Evolutionary conservation across 2,329 filamentous ascomycete genomes (phyloP).

Genomic region (Passalora sequoiae): DNA sequence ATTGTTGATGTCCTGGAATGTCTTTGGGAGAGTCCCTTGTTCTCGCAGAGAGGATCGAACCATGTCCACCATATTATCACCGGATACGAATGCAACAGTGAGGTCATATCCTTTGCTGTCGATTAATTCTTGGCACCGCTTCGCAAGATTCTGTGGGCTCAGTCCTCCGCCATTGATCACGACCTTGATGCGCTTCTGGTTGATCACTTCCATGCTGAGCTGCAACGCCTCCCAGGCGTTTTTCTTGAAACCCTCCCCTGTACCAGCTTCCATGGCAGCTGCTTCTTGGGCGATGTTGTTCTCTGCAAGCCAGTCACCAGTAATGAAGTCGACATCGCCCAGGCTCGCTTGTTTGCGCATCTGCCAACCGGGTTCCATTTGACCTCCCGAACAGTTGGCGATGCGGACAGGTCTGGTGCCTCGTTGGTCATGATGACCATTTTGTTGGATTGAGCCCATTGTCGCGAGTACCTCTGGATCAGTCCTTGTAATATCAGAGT

Average conservation of each 20-base stretch:
- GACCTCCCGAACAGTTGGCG: constrained; percentile 23
- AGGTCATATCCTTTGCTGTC: constrained; percentile 32
- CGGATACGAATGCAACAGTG: constrained; percentile 43
- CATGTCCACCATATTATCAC: constrained; percentile 29
- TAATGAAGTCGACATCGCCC: constrained; percentile 50
- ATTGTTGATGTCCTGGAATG: neutral
- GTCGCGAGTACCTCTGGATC: no score
- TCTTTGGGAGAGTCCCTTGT: no score
- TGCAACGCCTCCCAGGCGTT: constrained; percentile 40
- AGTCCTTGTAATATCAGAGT: no score
- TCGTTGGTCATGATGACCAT: no score
- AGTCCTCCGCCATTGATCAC: constrained; percentile 52
- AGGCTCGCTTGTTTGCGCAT: no score
- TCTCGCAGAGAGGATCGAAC: no score
- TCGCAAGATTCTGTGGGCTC: constrained; percentile 49
- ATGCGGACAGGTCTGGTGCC: constrained; percentile 22
- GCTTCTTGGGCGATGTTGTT: constrained; percentile 21
- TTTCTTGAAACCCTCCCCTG: neutral
- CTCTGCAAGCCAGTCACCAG: constrained; percentile 39
- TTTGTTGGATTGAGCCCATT: constrained; percentile 15
- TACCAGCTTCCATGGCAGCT: constrained; percentile 9
- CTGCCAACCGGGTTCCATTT: constrained; percentile 25
- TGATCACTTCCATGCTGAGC: constrained; percentile 42
- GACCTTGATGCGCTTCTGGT: constrained; percentile 48
- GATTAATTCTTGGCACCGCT: constrained; percentile 37